Base-by-base conservation (phyloP, 108 stramenopile species). In the Schizochytrium sp. region DNA sequence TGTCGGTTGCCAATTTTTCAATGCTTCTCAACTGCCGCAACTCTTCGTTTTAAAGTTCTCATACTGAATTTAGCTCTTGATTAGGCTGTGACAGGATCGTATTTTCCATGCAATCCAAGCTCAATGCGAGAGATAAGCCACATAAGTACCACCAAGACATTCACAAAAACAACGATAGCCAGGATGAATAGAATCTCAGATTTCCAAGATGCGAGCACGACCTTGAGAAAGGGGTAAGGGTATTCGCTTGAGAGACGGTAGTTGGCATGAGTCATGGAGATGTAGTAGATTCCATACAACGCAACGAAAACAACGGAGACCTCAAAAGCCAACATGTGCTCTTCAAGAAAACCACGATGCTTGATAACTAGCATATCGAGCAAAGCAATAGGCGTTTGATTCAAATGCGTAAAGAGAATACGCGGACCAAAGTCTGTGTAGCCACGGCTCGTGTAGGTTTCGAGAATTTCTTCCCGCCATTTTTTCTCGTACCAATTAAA, bases 401-500 rank as follows among this genome's bases (percentile, higher is more conserved):
- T 83, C 7, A 83, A 53, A 42, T 83, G 76, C 5, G 76, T 83
- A 28, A 83, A 83, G 50, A 83, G 76, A 47, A 83, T 55, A 5
- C 55, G 49, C 50, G 50, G 15, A 53, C 76, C 76, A 83, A 83
- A 83, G 40, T 5, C 28, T 13, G 53, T 83, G 55, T 83, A 45
- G 57, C 87, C 87, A 15, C 87, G 87, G 46, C n/a, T 17, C 60
- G 46, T 38, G 13, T 42, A 61, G 57, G 4, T 10, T 40, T 88
- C 57, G 45, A 88, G 46, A 49, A 88, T 61, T 40, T 60, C 60
- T 15, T 61, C 46, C 3, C 87, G 40, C 87, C 87, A 88, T 46
- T 42, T 59, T 17, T 38, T 40, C 44, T 88, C 87, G 60, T 49
- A 88, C 87, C 87, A 88, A 49, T 88, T 88, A 3, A 88, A 60